These are phyloP conservation scores for Trichoderma guizhouense DNA, from an alignment of 2,329 filamentous ascomycete species.

Conservation along the genomic window DNA sequence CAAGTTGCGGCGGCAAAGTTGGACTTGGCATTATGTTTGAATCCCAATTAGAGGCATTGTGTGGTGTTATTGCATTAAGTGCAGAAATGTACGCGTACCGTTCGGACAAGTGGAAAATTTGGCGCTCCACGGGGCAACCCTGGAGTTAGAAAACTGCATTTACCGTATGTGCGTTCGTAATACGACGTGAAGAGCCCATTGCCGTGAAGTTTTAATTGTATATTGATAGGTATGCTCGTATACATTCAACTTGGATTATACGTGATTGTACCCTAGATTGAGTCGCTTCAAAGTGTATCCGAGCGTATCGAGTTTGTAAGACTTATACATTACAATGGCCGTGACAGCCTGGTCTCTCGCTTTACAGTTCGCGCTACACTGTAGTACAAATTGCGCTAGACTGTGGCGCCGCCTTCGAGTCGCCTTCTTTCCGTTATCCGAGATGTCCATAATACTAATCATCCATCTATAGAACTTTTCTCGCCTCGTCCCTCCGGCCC, in stretches of 20 bases:
- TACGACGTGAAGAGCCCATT: neutral
- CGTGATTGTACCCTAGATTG: neutral
- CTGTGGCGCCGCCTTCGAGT: neutral
- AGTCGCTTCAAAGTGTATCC: neutral
- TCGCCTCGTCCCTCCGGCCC: neutral
- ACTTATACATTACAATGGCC: neutral
- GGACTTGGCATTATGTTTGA: neutral
- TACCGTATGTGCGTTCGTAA: neutral
- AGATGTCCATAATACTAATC: neutral
- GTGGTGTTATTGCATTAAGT: neutral
- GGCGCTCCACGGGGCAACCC: neutral
- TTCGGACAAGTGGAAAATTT: neutral
- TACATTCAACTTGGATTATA: neutral
- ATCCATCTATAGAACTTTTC: neutral
- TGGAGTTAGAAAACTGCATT: neutral
- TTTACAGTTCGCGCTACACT: neutral
- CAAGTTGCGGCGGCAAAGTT: neutral
- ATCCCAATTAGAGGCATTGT: neutral
- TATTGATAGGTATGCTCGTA: neutral
- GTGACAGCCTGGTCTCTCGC: neutral
- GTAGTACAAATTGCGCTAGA: neutral
- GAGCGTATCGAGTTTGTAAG: neutral
- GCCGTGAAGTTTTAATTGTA: neutral
- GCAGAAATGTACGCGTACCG: neutral
- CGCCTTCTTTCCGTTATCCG: neutral